phyloP scores from a whole-genome alignment of 2,329 filamentous ascomycete genomes.

The Emericellopsis cladophorae region DNA sequence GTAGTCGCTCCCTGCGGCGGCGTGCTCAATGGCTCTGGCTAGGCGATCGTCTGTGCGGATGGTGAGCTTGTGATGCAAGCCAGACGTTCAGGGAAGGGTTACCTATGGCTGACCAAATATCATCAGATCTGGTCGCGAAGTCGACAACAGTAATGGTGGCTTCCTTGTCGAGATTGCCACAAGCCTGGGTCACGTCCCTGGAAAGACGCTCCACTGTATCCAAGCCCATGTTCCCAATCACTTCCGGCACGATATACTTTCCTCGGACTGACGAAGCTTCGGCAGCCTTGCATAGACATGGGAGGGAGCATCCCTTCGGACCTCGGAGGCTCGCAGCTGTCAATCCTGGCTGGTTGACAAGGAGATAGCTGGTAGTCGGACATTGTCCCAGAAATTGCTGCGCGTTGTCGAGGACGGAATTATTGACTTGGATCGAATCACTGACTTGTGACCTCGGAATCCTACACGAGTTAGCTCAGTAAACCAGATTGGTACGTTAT shows the following conservation, averaged over 20 bases:
- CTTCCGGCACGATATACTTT: constrained; percentile 40
- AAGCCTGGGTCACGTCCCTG: constrained; percentile 31
- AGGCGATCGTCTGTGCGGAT: constrained; percentile 36
- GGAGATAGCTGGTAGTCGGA: constrained; percentile 62
- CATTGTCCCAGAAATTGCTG: constrained; percentile 49
- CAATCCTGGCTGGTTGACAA: constrained; percentile 67
- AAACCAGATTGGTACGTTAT: no score
- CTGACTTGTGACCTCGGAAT: constrained; percentile 17
- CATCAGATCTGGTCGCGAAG: no score
- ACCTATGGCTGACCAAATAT: no score
- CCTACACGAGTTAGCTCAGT: no score
- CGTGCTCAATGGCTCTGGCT: constrained; percentile 29
- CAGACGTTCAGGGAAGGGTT: neutral
- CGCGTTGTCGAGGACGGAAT: constrained; percentile 26
- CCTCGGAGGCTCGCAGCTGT: constrained; percentile 53
- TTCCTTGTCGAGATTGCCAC: constrained; percentile 21
- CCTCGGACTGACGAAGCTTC: constrained; percentile 19
- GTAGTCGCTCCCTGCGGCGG: constrained; percentile 35
- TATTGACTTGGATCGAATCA: constrained; percentile 29
- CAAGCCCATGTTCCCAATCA: constrained; percentile 34
- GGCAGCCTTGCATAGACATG: constrained; percentile 34
- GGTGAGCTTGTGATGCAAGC: neutral
- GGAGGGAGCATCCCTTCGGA: constrained; percentile 33
- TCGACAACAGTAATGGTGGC: constrained; percentile 16
- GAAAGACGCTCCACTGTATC: constrained; percentile 20